Evolutionary conservation across 192 early-diverging fungal genomes (phyloP), one percentile per base, ranked within the genome.

Genomic region (Backusella psychrophila): DNA sequence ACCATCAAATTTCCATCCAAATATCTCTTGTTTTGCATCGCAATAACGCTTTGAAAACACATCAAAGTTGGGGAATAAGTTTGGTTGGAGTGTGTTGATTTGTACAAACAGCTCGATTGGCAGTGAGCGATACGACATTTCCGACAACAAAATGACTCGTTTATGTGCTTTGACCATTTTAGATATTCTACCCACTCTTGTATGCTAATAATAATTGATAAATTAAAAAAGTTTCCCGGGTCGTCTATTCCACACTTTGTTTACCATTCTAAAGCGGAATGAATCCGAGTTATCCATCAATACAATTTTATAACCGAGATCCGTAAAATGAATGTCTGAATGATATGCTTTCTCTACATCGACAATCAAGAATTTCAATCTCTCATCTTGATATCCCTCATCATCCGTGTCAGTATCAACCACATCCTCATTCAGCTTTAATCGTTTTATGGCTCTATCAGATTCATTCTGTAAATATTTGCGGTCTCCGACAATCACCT

Each of bases 1-100:
- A 63, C 56, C 56, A 63, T 63, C 56, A 14, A 21, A 63, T 29
- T 26, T 63, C 56, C 56, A 63, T 63, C 56, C 56, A 63, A 63
- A 63, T 63, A 63, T 29, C 26, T 63, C 56, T 29, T 63, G 56
- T 12, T 29, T 63, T 3, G 56, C 56, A 63, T 63, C 23, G 11
- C 56, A 63, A 63, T 26, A 63, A 1, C 56, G 56, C 26, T 63
- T 63, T 29, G 56, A 1, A 31, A 14, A 63, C 11, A 7, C 12
- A 29, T 63, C 56, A 63, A 63, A 63, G 12, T 26, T 29, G 2
- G 56, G 56, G 14, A 63, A 63, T 31, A 63, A 23, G 23, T 63
- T 63, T 8, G 21, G 21, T 63, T 63, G 56, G 4, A 63, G 4
- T 2, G 26, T 14, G n/a, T n/a, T 29, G 26, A 63, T 63, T 29